phyloP scores from a whole-genome alignment of 345 rosid genomes.

The Sisymbrium irio region DNA sequence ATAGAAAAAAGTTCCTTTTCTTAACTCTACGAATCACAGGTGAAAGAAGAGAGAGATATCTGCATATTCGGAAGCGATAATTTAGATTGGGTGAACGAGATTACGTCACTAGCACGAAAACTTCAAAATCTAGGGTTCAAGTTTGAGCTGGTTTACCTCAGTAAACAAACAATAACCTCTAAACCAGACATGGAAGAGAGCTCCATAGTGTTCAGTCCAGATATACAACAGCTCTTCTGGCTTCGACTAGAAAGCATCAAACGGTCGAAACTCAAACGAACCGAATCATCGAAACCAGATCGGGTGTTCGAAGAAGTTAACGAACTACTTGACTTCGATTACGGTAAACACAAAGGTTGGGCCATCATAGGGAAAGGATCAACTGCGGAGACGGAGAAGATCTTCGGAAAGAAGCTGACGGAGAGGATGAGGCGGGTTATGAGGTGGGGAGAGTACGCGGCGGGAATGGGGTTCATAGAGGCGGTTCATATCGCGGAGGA shows the following conservation, averaged over 20 bases:
- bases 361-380: constrained; percentile 53
- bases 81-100: constrained; percentile 50
- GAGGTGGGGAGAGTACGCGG: constrained; percentile 50
- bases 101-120: constrained; percentile 36
- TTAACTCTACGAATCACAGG: constrained; percentile 40
- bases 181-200: constrained; percentile 36
- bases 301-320: constrained; percentile 44
- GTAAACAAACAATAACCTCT: constrained; percentile 33
- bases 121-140: constrained; percentile 42
- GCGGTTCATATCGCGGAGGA: constrained; percentile 44
- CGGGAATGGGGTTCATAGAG: constrained; percentile 45
- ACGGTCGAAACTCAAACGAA: constrained; percentile 44
- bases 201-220: constrained; percentile 37
- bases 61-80: constrained; percentile 62
- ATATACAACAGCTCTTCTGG: constrained; percentile 60
- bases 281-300: constrained; percentile 33
- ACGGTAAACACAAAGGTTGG: constrained; percentile 50
- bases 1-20: not conserved
- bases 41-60: constrained; percentile 52
- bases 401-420: constrained; percentile 35
- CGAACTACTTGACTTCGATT: constrained; percentile 46
- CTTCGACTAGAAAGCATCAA: constrained; percentile 61
- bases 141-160: constrained; percentile 55
- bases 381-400: constrained; percentile 20
- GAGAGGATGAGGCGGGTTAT: constrained; percentile 44